Conservation (phyloP, 768 basidiomycete species). For the Kwoniella shandongensis region DNA sequence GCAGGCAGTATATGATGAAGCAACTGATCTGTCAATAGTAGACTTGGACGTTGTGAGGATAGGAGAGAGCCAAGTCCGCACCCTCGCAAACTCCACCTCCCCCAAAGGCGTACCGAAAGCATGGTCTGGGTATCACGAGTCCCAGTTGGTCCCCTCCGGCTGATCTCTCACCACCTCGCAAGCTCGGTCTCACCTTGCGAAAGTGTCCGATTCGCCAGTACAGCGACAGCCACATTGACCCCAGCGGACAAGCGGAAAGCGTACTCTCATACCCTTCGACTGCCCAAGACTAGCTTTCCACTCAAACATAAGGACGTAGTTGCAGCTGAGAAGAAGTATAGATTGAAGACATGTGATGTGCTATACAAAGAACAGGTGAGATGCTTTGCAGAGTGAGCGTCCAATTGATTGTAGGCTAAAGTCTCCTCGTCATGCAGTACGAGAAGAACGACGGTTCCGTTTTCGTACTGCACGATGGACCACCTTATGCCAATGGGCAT, state of each 20-base stretch:
- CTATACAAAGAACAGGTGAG: conserved; percentile 64
- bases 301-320: conserved; percentile 65
- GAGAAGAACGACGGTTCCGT: conserved; percentile 58
- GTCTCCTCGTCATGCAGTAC: background rate
- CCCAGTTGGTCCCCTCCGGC: background rate
- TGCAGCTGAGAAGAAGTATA: conserved; percentile 64
- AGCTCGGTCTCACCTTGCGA: background rate
- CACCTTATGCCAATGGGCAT: conserved; percentile 95
- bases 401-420: too few relatives aligned
- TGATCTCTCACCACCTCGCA: conserved; percentile 2
- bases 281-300: conserved; percentile 80
- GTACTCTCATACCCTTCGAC: conserved; percentile 66
- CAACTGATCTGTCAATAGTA: too few relatives aligned
- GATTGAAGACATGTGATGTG: conserved; percentile 66
- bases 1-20: too few relatives aligned
- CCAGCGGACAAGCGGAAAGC: conserved; percentile 31
- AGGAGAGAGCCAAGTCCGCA: too few relatives aligned
- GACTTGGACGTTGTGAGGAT: too few relatives aligned
- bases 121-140: background rate
- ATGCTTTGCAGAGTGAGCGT: too few relatives aligned
- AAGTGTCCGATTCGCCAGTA: conserved; percentile 9
- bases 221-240: background rate
- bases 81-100: too few relatives aligned
- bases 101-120: background rate
- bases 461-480: conserved; percentile 91